Evolutionary conservation across 305 asterid genomes (phyloP).

Genomic region (Solanum hybrid): DNA sequence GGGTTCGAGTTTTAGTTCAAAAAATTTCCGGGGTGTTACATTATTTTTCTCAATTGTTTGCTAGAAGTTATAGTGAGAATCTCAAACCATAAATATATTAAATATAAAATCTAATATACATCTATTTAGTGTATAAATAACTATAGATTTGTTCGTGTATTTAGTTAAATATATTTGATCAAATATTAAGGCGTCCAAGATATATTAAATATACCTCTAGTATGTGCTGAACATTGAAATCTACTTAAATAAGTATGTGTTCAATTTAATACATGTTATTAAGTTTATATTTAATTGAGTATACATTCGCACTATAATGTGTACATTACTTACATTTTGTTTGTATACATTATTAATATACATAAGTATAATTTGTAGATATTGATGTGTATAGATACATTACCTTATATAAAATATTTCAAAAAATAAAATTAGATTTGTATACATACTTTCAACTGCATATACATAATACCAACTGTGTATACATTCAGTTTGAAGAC

Average conservation of each 20-base stretch:
- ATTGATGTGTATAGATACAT: not conserved
- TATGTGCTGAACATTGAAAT: not conserved
- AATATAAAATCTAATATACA: too few species aligned
- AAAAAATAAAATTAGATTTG: not conserved
- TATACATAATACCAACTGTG: not conserved
- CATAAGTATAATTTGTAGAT: not conserved
- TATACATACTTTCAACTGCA: not conserved
- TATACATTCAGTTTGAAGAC: not conserved
- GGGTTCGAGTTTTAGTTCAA: too few species aligned
- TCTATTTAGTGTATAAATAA: too few species aligned
- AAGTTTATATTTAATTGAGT: not conserved
- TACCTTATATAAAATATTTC: too few species aligned
- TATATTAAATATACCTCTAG: not conserved
- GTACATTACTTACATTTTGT: not conserved
- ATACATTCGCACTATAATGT: not conserved
- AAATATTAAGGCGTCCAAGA: not conserved
- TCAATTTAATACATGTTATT: not conserved
- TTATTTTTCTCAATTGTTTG: too few species aligned
- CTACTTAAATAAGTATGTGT: not conserved
- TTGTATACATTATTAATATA: not conserved
- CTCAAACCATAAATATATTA: too few species aligned
- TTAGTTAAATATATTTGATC: too few species aligned
- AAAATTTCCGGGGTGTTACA: too few species aligned
- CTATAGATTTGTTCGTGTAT: too few species aligned
- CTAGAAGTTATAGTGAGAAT: too few species aligned